Percentiles rank a stretch among this genome's conserved stretches.
Conservation (phyloP, 768 basidiomycete genomes). For the Mycena rebaudengoi region DNA sequence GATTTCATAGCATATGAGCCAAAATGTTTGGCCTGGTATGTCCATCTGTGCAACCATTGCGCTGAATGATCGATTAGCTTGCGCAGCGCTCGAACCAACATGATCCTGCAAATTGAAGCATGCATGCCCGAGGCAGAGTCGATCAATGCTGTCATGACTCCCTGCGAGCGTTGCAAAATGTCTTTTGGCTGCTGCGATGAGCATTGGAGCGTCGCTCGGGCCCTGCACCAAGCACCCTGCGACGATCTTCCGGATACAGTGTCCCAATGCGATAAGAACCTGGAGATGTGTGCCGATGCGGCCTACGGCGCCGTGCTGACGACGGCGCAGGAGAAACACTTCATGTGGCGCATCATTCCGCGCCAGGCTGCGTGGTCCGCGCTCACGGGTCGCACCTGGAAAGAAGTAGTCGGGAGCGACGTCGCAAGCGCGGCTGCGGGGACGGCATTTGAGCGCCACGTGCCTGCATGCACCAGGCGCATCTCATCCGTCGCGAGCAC, state of each 20-base stretch:
- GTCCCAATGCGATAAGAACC: conserved; percentile 15
- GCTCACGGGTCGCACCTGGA: neutral
- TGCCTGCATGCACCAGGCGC: neutral
- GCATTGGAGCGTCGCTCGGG: conserved; percentile 10
- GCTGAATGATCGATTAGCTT: neutral
- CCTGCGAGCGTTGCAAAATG: conserved; percentile 11
- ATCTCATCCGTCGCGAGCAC: conserved; percentile 10
- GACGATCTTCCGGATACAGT: neutral
- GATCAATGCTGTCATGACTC: neutral
- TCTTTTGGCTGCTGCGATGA: conserved; percentile 9
- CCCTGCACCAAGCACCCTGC: neutral
- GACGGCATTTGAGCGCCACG: neutral
- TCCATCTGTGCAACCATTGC: neutral
- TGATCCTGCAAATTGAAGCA: conserved; percentile 2
- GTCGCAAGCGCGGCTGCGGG: neutral
- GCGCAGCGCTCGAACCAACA: conserved; percentile 3
- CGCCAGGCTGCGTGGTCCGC: conserved; percentile 1
- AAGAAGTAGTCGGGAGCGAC: neutral
- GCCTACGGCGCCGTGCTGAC: neutral
- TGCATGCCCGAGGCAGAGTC: neutral
- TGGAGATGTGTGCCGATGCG: neutral
- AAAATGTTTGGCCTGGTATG: conserved; percentile 12
- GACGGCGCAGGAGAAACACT: neutral
- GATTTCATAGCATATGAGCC: neutral
- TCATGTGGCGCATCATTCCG: conserved; percentile 10